A percentile compares a stretch with the other conserved stretches of the same genome.
phyloP scores from a whole-genome alignment of 192 early-diverging fungal species.

The Mortierella alpina region DNA sequence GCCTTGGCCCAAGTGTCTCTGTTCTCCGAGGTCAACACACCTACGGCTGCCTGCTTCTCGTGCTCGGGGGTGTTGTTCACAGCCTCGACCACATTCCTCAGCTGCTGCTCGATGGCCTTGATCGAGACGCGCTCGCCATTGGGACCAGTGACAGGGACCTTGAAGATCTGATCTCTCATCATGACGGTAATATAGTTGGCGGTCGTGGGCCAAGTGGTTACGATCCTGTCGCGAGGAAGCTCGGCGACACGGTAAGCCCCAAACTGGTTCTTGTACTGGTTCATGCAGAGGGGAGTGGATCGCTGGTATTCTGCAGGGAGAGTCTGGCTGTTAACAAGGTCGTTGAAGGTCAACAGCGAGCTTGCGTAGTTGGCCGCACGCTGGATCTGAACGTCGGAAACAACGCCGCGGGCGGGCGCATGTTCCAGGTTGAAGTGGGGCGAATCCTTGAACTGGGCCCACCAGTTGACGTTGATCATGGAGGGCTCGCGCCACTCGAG shows the following conservation, averaged over 20 bases:
- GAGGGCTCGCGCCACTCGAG: constrained; percentile 87
- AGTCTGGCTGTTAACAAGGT: constrained; percentile 71
- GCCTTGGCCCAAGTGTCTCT: constrained; percentile 87
- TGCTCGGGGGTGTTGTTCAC: constrained; percentile 54
- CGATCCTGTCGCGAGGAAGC: constrained; percentile 73
- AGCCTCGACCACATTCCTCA: constrained; percentile 54
- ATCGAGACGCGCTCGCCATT: constrained; percentile 73
- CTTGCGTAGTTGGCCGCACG: constrained; percentile 81
- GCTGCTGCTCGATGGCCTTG: constrained; percentile 57
- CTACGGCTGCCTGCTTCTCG: constrained; percentile 73
- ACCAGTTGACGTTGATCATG: constrained; percentile 94
- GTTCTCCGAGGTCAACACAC: constrained; percentile 86
- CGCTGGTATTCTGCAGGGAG: constrained; percentile 78
- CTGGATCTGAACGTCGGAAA: constrained; percentile 81
- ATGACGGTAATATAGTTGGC: constrained; percentile 88
- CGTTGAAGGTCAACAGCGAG: constrained; percentile 79
- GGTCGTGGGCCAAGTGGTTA: constrained; percentile 75
- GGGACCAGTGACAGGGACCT: constrained; percentile 77
- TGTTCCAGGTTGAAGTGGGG: constrained; percentile 54
- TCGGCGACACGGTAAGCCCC: constrained; percentile 83
- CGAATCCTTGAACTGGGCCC: constrained; percentile 75
- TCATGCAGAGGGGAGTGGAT: constrained; percentile 90
- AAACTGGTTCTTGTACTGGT: constrained; percentile 92
- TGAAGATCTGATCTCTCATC: constrained; percentile 86
- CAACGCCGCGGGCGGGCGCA: constrained; percentile 57